phyloP scores from a whole-genome alignment of 2,329 filamentous ascomycete genomes.

The Xylariaceae sp. region DNA sequence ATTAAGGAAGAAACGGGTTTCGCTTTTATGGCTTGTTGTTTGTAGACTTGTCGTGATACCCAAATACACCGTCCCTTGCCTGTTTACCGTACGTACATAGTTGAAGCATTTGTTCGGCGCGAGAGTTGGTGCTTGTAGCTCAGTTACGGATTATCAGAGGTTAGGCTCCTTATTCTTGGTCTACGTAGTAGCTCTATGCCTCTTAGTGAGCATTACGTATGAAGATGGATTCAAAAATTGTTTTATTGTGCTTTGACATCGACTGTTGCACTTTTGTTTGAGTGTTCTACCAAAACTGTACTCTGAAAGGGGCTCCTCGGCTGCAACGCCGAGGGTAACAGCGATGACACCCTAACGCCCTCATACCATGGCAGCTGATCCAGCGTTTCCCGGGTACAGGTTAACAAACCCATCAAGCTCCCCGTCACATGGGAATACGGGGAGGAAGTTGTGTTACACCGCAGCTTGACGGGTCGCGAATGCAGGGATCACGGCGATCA shows the following conservation, averaged over 20 bases:
- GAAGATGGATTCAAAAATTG: too few relatives aligned
- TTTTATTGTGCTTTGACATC: too few relatives aligned
- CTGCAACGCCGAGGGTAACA: background rate
- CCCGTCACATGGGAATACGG: too few relatives aligned
- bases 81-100: background rate
- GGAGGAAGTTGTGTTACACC: too few relatives aligned
- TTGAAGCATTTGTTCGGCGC: background rate
- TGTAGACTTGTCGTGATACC: constrained; percentile 16
- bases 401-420: too few relatives aligned
- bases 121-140: too few relatives aligned
- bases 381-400: background rate
- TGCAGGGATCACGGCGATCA: too few relatives aligned
- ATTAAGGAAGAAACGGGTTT: constrained; percentile 1
- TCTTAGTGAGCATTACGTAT: background rate
- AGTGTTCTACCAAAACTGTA: too few relatives aligned
- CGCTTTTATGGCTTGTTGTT: constrained; percentile 13
- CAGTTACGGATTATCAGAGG: too few relatives aligned
- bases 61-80: constrained; percentile 1
- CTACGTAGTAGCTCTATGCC: background rate
- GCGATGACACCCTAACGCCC: background rate
- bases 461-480: too few relatives aligned
- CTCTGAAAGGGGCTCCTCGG: background rate
- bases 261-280: too few relatives aligned
- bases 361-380: background rate
- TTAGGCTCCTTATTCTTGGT: background rate